Percentiles rank a stretch among this genome's conserved stretches.
phyloP scores from a whole-genome alignment of 805 yeast species.

The Lipomyces chichibuensis region DNA sequence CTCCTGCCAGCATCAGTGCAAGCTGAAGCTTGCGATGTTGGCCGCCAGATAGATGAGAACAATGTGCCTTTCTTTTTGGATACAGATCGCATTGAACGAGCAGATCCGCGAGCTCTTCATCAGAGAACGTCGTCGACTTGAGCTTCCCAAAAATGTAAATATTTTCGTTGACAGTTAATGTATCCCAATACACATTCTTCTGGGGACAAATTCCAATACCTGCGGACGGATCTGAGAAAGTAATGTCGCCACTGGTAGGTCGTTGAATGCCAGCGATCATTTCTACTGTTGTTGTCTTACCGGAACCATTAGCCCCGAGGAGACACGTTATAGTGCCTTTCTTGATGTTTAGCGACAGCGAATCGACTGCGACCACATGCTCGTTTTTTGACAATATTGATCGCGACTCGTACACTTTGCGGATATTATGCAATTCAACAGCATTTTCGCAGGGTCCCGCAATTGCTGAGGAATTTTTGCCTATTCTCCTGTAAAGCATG shows the following conservation, averaged over 20 bases:
- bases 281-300: conserved; percentile 45
- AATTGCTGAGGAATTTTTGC: background rate
- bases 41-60: conserved; percentile 42
- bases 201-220: conserved; percentile 45
- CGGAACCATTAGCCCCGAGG: conserved; percentile 46
- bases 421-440: conserved; percentile 1
- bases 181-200: conserved; percentile 43
- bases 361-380: conserved; percentile 40
- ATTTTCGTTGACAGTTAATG: conserved; percentile 41
- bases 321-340: conserved; percentile 42
- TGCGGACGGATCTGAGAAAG: conserved; percentile 30
- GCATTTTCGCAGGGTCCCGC: background rate
- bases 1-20: conserved; percentile 45
- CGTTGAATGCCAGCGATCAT: conserved; percentile 41
- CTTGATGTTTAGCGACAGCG: conserved; percentile 37
- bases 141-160: conserved; percentile 41
- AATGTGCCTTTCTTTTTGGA: conserved; percentile 30
- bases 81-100: conserved; percentile 40
- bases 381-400: background rate
- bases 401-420: background rate
- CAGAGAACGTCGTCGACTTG: conserved; percentile 30
- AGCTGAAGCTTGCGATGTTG: conserved; percentile 44
- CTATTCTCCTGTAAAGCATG: background rate
- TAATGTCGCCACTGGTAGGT: conserved; percentile 34
- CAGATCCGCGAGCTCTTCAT: conserved; percentile 25